Evolutionary conservation across 768 basidiomycete species (phyloP), one percentile per base, ranked within the genome.

Genomic region (Leccinum boreale): DNA sequence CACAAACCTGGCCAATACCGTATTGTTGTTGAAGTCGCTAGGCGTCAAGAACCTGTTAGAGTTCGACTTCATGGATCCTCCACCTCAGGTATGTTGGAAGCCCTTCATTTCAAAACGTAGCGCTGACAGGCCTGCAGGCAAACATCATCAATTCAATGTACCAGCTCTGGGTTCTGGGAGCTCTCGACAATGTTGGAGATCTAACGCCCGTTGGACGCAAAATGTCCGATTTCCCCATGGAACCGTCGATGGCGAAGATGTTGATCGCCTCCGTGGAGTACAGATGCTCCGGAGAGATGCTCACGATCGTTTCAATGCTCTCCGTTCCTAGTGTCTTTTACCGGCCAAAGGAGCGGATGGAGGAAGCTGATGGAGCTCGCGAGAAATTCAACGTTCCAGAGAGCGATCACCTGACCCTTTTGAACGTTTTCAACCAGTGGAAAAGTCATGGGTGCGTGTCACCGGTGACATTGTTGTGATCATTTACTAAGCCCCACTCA

Each of bases 31-130:
- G 58, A 99, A 98, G 71, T 95, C 95, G 3, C 79, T 99, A 5
- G 96, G 97, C 10, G 97, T 99, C 44, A 97, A 97, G 78, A 94
- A 98, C 70, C 75, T 98, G 44, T 81, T 99, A 21, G 96, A 99
- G 74, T 99, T 98, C 68, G 96, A 98, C 74, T 99, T 99, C 70
- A 98, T 99, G 97, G 97, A 99, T 71, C 97, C 97, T n/a, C 97
- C 97, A 21, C 97, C 97, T n/a, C 94, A 96, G 81, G 92, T 88
- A 65, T 55, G 72, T 62, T 49, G 50, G 29, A 50, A 28, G 26
- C 4, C 6, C 11, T 44, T 15, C 29, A 39, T 39, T 15, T 31
- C 1, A 2, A 6, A 24, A 33, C 0, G 2, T n/a, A 26, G 45
- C 17, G 48, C 28, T 61, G 54, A 65, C 54, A 15, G 44, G 35